Percentiles rank a stretch among this genome's conserved stretches.
Evolutionary conservation across 2,329 filamentous ascomycete genomes (phyloP).

Genomic region (Monosporascus sp.): DNA sequence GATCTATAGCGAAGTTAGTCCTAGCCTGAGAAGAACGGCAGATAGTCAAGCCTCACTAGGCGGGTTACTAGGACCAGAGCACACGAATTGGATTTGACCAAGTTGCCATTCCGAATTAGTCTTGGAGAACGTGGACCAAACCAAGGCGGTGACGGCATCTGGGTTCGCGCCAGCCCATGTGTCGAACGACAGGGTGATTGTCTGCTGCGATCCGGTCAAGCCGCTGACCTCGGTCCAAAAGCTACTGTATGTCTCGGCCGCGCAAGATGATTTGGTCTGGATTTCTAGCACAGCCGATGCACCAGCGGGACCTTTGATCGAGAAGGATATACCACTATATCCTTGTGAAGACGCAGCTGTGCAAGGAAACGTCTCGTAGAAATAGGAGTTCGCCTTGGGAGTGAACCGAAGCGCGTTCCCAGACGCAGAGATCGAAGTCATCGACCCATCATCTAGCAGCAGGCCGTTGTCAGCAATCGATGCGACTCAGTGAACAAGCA

Average conservation of each 20-base stretch:
- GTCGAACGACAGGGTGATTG: constrained; percentile 1
- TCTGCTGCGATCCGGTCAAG: constrained; percentile 3
- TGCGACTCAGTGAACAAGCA: not conserved
- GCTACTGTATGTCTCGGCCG: not conserved
- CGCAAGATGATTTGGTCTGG: constrained; percentile 2
- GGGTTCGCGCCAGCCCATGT: not conserved
- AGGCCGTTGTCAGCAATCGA: not conserved
- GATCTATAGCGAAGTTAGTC: not conserved
- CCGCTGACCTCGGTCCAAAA: not conserved
- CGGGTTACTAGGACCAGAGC: not conserved
- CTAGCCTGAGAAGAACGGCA: not conserved
- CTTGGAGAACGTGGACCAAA: constrained; percentile 3
- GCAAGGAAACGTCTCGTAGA: constrained; percentile 3
- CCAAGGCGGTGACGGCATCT: constrained; percentile 1
- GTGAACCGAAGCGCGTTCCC: constrained; percentile 5
- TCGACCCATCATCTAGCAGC: not conserved
- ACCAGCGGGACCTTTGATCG: constrained; percentile 1
- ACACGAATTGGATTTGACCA: constrained; percentile 1
- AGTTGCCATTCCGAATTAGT: constrained; percentile 1
- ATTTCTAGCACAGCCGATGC: not conserved
- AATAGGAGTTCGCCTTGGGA: constrained; percentile 1
- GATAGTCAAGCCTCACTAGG: not conserved
- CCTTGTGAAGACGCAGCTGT: not conserved
- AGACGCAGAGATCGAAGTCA: constrained; percentile 9
- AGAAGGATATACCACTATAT: constrained; percentile 1